Percentiles rank a stretch among this genome's conserved stretches.
Conservation (phyloP, 75 land plant species). For the Chamaecyparis obtusa region DNA sequence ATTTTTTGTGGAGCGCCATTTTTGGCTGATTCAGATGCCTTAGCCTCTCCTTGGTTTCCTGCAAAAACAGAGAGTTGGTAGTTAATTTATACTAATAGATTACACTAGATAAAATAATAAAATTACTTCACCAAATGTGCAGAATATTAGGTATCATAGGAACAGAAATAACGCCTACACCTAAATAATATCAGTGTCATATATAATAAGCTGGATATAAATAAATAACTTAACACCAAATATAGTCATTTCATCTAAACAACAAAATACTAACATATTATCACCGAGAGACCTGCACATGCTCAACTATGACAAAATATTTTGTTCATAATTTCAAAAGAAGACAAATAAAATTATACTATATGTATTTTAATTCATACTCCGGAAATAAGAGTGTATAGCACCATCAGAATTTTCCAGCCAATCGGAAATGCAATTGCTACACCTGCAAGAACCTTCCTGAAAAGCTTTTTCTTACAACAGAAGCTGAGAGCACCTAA, state of each 20-base stretch:
- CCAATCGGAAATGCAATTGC: not conserved
- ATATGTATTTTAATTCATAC: not conserved
- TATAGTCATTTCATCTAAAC: not conserved
- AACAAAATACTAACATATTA: not conserved
- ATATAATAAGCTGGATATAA: not conserved
- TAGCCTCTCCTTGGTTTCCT: constrained; percentile 29
- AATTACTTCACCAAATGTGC: not conserved
- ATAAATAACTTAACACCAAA: not conserved
- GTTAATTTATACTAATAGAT: not conserved
- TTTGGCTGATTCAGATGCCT: constrained; percentile 13
- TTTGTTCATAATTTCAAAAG: not conserved
- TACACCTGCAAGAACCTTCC: not conserved
- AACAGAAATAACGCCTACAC: not conserved
- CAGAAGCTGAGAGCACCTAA: not conserved
- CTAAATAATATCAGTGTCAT: not conserved
- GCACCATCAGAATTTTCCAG: not conserved
- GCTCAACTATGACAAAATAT: not conserved
- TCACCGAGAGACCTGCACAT: not conserved
- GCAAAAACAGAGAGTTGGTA: not conserved
- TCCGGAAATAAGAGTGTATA: not conserved
- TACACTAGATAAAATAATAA: not conserved
- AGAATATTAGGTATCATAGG: not conserved
- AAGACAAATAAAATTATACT: not conserved
- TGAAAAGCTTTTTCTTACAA: not conserved
- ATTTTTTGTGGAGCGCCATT: constrained; percentile 16